phyloP scores from a whole-genome alignment of 192 early-diverging fungal species.

The Podochytrium sp. region DNA sequence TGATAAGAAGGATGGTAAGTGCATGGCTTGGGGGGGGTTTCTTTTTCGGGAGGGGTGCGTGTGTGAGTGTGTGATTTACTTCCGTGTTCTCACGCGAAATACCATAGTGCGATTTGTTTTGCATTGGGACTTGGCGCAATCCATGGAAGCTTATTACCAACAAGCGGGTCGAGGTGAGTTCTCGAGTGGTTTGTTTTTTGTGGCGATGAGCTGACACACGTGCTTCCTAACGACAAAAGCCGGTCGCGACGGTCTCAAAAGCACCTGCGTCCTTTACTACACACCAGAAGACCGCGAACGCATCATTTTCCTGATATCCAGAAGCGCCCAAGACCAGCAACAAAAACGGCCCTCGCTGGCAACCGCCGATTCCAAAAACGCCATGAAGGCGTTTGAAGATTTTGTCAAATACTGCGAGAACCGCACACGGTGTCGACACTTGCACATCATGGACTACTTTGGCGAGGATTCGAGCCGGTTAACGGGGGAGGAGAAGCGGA shows the following conservation, averaged over 20 bases:
- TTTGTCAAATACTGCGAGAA: conserved; percentile 57
- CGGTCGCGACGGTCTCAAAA: conserved; percentile 50
- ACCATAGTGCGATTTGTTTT: conserved; percentile 86
- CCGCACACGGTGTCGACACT: conserved; percentile 44
- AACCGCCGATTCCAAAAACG: no score
- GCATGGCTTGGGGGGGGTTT: neutral
- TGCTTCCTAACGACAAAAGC: conserved; percentile 24
- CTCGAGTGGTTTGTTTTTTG: neutral
- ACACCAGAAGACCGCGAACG: conserved; percentile 46
- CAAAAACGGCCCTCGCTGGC: neutral
- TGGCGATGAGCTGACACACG: neutral
- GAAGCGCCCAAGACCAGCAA: neutral
- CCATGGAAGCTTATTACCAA: conserved; percentile 89
- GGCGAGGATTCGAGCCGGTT: conserved; percentile 11
- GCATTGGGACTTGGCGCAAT: conserved; percentile 86
- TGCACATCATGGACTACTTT: conserved; percentile 47
- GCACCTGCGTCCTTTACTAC: conserved; percentile 53
- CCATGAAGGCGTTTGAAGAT: conserved; percentile 36
- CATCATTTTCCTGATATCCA: conserved; percentile 35
- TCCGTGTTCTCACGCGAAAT: neutral
- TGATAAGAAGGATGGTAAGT: conserved; percentile 77
- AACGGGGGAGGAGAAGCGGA: neutral
- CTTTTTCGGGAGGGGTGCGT: no score
- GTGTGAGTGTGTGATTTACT: no score
- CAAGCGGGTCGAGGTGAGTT: conserved; percentile 45